Percentiles rank a stretch among this genome's conserved stretches.
Conservation (phyloP, 257 asterid species). For the Salvia rosmarinus region DNA sequence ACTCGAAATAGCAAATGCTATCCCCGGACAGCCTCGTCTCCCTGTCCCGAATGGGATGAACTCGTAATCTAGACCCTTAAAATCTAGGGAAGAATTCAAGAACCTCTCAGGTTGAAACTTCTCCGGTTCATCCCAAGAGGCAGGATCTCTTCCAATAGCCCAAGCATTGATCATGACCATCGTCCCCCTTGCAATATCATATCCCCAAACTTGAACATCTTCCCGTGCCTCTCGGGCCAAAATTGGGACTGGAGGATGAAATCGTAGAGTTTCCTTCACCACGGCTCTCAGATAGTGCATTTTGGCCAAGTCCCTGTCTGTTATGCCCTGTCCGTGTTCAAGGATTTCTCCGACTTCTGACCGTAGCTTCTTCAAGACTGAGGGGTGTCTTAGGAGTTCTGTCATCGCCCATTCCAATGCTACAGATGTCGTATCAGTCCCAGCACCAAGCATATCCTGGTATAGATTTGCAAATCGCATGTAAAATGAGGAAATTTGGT, state of each 20-base stretch:
- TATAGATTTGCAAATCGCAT: too few relatives aligned
- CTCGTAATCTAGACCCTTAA: constrained; percentile 40
- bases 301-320: constrained; percentile 42
- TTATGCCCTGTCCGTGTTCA: constrained; percentile 26
- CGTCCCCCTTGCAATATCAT: constrained; percentile 43
- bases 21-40: constrained; percentile 49
- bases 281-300: constrained; percentile 56
- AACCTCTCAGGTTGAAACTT: constrained; percentile 51
- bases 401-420: constrained; percentile 59
- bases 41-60: constrained; percentile 44
- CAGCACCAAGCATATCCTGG: constrained; percentile 53
- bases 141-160: constrained; percentile 47
- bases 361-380: constrained; percentile 30
- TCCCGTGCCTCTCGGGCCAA: constrained; percentile 37
- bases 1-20: constrained; percentile 1
- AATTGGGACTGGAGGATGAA: constrained; percentile 50
- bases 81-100: constrained; percentile 24
- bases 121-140: constrained; percentile 45
- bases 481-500: too few relatives aligned
- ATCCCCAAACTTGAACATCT: constrained; percentile 42
- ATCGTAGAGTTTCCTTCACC: constrained; percentile 54
- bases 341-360: constrained; percentile 38
- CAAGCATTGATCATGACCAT: constrained; percentile 40
- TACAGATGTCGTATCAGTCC: constrained; percentile 51
- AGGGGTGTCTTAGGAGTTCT: constrained; percentile 47